phyloP scores from a whole-genome alignment of 176 grass and related monocot species.

The Pontederia crassipes region DNA sequence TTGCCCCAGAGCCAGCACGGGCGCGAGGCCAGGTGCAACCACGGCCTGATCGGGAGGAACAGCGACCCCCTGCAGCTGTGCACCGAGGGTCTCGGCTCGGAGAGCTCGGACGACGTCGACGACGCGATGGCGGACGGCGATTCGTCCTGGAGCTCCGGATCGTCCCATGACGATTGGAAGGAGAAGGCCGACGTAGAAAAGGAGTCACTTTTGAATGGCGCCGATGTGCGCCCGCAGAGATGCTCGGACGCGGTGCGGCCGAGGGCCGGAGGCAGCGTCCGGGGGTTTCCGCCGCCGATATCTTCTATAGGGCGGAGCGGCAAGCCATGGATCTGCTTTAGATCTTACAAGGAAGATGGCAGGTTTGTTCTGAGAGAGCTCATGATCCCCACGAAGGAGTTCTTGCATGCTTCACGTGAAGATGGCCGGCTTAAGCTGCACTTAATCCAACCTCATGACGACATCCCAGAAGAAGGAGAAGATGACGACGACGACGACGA shows the following conservation, averaged over 20 bases:
- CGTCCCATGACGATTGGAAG: neutral
- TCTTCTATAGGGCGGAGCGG: constrained; percentile 50
- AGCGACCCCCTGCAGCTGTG: constrained; percentile 15
- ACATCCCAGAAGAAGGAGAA: neutral
- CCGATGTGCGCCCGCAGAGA: neutral
- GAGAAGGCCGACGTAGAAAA: neutral
- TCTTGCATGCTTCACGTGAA: constrained; percentile 41
- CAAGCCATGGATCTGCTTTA: constrained; percentile 44
- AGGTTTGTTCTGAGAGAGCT: constrained; percentile 63
- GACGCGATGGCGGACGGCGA: constrained; percentile 22
- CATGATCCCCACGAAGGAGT: constrained; percentile 51
- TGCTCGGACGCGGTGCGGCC: constrained; percentile 19
- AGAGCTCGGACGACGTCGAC: constrained; percentile 44
- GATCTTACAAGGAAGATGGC: constrained; percentile 34
- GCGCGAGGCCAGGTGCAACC: neutral
- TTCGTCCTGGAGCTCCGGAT: neutral
- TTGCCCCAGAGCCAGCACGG: neutral
- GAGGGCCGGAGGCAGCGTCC: constrained; percentile 19
- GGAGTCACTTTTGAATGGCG: neutral
- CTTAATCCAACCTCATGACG: constrained; percentile 33
- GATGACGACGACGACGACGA: neutral
- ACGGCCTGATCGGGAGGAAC: neutral
- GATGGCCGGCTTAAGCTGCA: constrained; percentile 58
- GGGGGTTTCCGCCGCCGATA: constrained; percentile 56
- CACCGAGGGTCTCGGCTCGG: constrained; percentile 31